Percentiles rank a stretch among this genome's conserved stretches.
These are phyloP conservation scores for Rosa persica DNA, from an alignment of 306 rosid genomes.

Conservation along the genomic window DNA sequence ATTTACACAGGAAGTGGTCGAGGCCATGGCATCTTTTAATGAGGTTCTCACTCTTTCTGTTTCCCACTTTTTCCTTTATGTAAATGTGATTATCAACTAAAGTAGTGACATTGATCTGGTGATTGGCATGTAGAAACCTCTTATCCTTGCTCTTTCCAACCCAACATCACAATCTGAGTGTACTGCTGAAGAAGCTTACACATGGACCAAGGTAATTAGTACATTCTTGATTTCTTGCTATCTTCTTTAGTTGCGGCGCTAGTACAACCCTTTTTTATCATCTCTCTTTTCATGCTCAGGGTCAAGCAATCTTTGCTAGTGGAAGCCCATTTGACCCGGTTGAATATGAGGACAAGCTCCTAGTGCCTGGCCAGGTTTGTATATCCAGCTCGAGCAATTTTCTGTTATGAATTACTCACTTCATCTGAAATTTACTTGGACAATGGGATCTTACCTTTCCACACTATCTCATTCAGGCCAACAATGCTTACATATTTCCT, in stretches of 20 bases:
- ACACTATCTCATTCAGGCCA: slow-evolving; percentile 58
- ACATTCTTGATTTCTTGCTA: background rate
- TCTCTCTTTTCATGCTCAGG: slow-evolving; percentile 45
- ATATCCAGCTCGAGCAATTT: slow-evolving; percentile 3
- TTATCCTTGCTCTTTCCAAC: slow-evolving; percentile 93
- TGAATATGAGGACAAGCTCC: slow-evolving; percentile 58
- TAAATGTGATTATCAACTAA: background rate
- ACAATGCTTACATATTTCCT: slow-evolving; percentile 97
- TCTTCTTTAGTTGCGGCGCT: background rate
- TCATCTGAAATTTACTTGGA: slow-evolving; percentile 5
- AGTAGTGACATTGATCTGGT: slow-evolving; percentile 24
- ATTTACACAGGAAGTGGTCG: slow-evolving; percentile 90
- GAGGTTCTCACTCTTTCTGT: slow-evolving; percentile 49
- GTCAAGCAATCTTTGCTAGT: slow-evolving; percentile 83
- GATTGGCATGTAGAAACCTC: slow-evolving; percentile 77
- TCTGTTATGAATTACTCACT: slow-evolving; percentile 12
- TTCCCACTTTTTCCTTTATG: background rate
- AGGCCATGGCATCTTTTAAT: slow-evolving; percentile 84
- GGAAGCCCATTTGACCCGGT: slow-evolving; percentile 96
- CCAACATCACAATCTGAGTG: slow-evolving; percentile 99
- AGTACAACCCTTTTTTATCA: background rate
- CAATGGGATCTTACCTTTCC: slow-evolving; percentile 29
- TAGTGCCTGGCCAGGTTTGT: slow-evolving; percentile 91
- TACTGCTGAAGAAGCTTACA: slow-evolving; percentile 95
- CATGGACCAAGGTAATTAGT: slow-evolving; percentile 81